phyloP scores from a whole-genome alignment of 768 basidiomycete genomes.

The Lepiota subincarnata region DNA sequence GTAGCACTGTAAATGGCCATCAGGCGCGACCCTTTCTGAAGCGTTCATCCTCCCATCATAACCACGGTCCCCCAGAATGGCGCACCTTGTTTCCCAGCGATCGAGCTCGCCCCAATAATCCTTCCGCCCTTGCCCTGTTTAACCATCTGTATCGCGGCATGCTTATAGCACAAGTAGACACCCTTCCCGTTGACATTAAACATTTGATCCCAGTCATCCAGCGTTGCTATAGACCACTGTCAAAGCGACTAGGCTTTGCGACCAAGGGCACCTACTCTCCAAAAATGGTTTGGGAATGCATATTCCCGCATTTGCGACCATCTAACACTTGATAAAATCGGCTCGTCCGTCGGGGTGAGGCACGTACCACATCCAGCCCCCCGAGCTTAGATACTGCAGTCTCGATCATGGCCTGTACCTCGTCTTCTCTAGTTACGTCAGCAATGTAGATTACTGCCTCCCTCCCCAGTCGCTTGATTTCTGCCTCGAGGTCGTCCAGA shows the following conservation, averaged over 20 bases:
- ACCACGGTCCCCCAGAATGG: background rate
- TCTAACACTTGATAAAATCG: background rate
- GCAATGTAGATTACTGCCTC: slow-evolving; percentile 9
- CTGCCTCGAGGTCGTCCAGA: slow-evolving; percentile 9
- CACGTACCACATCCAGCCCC: slow-evolving; percentile 18
- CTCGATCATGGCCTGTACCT: slow-evolving; percentile 18
- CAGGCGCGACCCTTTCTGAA: background rate
- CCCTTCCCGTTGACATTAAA: slow-evolving; percentile 54
- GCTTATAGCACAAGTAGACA: slow-evolving; percentile 58
- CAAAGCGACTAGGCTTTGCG: background rate
- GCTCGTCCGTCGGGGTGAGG: background rate
- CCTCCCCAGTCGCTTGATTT: slow-evolving; percentile 14
- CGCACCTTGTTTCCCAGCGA: slow-evolving; percentile 25
- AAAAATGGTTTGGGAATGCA: slow-evolving; percentile 8
- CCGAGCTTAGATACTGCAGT: slow-evolving; percentile 14
- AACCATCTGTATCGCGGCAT: slow-evolving; percentile 58
- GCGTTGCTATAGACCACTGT: slow-evolving; percentile 21
- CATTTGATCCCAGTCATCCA: slow-evolving; percentile 36
- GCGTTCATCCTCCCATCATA: background rate
- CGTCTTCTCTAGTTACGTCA: slow-evolving; percentile 17
- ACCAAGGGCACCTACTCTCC: background rate
- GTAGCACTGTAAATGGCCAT: slow-evolving; percentile 26
- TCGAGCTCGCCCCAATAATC: slow-evolving; percentile 45
- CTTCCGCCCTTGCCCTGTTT: slow-evolving; percentile 50
- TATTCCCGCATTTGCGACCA: slow-evolving; percentile 13